These are phyloP conservation scores for Fusarium oxysporum DNA, from an alignment of 2,329 filamentous ascomycete species.

Conservation along the genomic window DNA sequence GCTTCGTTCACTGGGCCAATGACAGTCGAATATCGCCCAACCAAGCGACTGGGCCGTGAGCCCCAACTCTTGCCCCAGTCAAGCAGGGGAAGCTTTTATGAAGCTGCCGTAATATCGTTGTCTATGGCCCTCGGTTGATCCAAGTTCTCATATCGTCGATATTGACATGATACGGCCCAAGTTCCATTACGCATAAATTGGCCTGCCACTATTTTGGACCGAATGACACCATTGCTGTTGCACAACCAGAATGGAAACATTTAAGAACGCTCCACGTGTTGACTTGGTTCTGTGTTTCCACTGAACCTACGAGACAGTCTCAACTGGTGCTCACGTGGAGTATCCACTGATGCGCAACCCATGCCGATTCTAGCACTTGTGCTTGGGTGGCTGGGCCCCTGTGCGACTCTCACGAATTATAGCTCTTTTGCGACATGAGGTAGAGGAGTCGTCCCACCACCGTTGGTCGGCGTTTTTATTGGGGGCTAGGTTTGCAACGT, in stretches of 20 bases:
- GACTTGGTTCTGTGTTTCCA: constrained; percentile 42
- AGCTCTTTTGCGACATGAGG: constrained; percentile 38
- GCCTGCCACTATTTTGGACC: constrained; percentile 28
- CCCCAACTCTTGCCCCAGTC: constrained; percentile 18
- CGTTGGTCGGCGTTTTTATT: constrained; percentile 25
- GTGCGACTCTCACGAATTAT: constrained; percentile 40
- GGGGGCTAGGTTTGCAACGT: constrained; percentile 19
- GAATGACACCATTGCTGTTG: constrained; percentile 32
- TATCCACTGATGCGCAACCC: constrained; percentile 47
- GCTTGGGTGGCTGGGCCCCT: constrained; percentile 42
- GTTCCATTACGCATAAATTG: not conserved
- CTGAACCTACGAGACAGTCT: constrained; percentile 41
- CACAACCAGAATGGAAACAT: constrained; percentile 44
- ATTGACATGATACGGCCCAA: constrained; percentile 1
- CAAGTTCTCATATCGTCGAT: constrained; percentile 20
- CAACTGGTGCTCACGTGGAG: constrained; percentile 46
- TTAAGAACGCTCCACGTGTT: constrained; percentile 47
- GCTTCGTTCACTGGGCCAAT: constrained; percentile 33
- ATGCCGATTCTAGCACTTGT: constrained; percentile 44
- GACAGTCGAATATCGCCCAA: constrained; percentile 24
- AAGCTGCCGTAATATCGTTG: constrained; percentile 11
- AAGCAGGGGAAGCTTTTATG: constrained; percentile 25
- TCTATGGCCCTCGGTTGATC: not conserved
- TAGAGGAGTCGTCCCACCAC: constrained; percentile 38
- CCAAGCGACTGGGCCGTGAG: constrained; percentile 41